phyloP scores from a whole-genome alignment of 2,329 filamentous ascomycete species.

The Cryphonectria parasitica region DNA sequence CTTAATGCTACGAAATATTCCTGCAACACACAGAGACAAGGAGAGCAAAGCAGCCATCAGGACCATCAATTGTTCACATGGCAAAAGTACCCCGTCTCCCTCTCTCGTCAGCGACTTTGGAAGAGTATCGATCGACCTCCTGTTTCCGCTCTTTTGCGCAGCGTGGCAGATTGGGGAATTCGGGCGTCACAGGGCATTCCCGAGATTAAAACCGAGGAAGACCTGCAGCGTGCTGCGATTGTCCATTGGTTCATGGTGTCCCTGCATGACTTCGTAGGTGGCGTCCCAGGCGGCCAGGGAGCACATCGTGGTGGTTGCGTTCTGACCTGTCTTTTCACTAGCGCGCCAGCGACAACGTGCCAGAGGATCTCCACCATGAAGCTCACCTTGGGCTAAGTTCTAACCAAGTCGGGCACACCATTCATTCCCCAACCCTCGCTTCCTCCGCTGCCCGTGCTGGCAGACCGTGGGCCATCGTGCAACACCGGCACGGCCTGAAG shows the following conservation, averaged over 20 bases:
- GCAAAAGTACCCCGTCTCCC: neutral
- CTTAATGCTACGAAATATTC: neutral
- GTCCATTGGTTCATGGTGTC: slow-evolving; percentile 9
- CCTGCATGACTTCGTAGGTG: slow-evolving; percentile 11
- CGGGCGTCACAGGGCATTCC: slow-evolving; percentile 18
- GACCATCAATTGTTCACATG: neutral
- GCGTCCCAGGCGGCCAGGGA: slow-evolving; percentile 19
- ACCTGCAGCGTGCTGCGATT: neutral
- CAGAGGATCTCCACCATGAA: slow-evolving; percentile 24
- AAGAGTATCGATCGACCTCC: neutral
- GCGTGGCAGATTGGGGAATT: neutral
- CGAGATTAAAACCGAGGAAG: slow-evolving; percentile 20
- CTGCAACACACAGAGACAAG: neutral
- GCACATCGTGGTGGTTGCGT: slow-evolving; percentile 24
- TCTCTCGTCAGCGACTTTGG: neutral
- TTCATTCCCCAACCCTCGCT: neutral
- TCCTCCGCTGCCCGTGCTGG: slow-evolving; percentile 12
- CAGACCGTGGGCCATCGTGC: slow-evolving; percentile 23
- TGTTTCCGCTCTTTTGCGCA: neutral
- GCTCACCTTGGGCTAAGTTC: slow-evolving; percentile 11
- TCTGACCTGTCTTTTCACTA: slow-evolving; percentile 22
- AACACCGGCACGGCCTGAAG: slow-evolving; percentile 21
- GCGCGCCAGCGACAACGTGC: slow-evolving; percentile 23
- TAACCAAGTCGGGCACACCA: slow-evolving; percentile 23
- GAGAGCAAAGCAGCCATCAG: neutral